These are phyloP conservation scores for Quercus lobata DNA, from an alignment of 331 rosid species.

Conservation along the genomic window DNA sequence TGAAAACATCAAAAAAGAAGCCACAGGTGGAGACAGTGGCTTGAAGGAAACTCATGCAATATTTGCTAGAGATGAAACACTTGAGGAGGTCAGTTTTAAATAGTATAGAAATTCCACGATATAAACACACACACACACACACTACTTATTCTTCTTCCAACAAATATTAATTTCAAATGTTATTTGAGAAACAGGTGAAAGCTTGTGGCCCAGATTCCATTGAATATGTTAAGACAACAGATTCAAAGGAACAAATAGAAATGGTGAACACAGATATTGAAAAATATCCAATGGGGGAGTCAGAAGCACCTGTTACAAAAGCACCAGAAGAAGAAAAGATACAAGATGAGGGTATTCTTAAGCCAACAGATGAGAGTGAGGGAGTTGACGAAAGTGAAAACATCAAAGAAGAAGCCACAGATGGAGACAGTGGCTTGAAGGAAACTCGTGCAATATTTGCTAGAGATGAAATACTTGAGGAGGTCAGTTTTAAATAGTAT, in stretches of 20 bases:
- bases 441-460: not conserved
- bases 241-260: slow-evolving; percentile 4
- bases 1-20: slow-evolving; percentile 16
- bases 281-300: not conserved
- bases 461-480: too few species aligned
- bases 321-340: slow-evolving; percentile 6
- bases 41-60: not conserved
- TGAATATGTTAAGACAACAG: slow-evolving; percentile 6
- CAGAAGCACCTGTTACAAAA: not conserved
- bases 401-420: too few species aligned
- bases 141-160: not conserved
- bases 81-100: slow-evolving; percentile 26
- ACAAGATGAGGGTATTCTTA: not conserved
- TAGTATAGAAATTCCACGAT: not conserved
- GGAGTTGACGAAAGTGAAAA: not conserved
- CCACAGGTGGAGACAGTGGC: not conserved
- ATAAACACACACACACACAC: too few species aligned
- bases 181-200: slow-evolving; percentile 7
- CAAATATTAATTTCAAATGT: not conserved
- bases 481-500: too few species aligned
- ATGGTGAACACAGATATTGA: not conserved
- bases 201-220: not conserved
- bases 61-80: slow-evolving; percentile 2
- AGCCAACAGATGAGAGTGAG: not conserved
- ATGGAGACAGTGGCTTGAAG: not conserved